These are phyloP conservation scores for Platanthera zijinensis DNA, from an alignment of 106 monocot genomes.

Conservation along the genomic window DNA sequence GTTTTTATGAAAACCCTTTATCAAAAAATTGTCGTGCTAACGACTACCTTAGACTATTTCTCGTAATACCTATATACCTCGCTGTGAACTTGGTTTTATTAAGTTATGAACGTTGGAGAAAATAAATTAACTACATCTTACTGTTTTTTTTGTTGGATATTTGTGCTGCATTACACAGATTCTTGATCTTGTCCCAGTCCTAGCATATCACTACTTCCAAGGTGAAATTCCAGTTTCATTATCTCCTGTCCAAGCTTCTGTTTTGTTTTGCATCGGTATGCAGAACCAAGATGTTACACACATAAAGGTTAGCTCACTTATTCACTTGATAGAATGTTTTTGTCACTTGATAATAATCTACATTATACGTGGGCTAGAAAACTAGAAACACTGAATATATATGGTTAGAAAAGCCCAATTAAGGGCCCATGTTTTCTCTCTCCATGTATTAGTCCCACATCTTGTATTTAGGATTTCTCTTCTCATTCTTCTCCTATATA, in stretches of 20 bases:
- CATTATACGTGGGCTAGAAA: not conserved
- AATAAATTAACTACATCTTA: not conserved
- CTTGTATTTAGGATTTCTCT: too few species aligned
- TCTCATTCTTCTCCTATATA: too few species aligned
- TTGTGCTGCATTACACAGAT: not conserved
- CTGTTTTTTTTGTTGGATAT: not conserved
- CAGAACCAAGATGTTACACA: conserved; percentile 66
- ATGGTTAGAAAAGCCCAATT: too few species aligned
- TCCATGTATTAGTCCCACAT: too few species aligned
- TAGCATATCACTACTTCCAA: conserved; percentile 74
- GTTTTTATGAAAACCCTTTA: not conserved
- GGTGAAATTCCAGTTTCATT: conserved; percentile 77
- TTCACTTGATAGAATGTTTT: not conserved
- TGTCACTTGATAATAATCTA: not conserved
- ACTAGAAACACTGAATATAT: not conserved
- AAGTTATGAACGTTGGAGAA: not conserved
- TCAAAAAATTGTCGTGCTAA: not conserved
- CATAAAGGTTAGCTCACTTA: conserved; percentile 43
- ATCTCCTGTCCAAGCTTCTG: conserved; percentile 55
- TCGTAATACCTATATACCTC: not conserved
- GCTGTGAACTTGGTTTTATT: not conserved
- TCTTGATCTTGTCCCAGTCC: conserved; percentile 69
- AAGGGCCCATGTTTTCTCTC: too few species aligned
- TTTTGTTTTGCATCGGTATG: conserved; percentile 84
- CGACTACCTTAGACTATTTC: not conserved